Evolutionary conservation across 768 basidiomycete species (phyloP).

Genomic region (Antrodiella citrinella): DNA sequence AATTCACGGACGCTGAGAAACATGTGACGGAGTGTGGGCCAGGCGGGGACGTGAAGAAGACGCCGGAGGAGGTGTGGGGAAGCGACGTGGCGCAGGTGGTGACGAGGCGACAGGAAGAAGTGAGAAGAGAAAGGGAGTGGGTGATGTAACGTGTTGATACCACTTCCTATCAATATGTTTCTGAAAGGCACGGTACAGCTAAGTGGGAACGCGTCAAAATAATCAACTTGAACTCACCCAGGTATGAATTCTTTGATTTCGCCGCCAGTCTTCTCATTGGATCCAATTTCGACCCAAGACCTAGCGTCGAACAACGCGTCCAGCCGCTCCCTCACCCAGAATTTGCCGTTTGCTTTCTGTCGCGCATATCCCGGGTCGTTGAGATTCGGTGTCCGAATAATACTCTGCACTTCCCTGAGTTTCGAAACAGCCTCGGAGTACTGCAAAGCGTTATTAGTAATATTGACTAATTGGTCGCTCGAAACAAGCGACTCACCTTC

Average conservation of each 20-base stretch:
- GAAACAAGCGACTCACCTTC: slow-evolving; percentile 8
- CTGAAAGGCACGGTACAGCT: not conserved
- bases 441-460: not conserved
- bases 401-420: slow-evolving; percentile 1
- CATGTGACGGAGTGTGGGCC: slow-evolving; percentile 41
- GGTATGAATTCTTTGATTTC: slow-evolving; percentile 7
- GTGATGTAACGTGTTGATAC: too few species aligned
- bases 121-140: slow-evolving; percentile 49
- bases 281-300: slow-evolving; percentile 12
- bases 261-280: slow-evolving; percentile 8
- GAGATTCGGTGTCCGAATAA: slow-evolving; percentile 5
- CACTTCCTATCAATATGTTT: slow-evolving; percentile 12
- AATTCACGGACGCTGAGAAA: slow-evolving; percentile 61
- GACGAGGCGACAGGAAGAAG: slow-evolving; percentile 48
- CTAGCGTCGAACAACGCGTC: slow-evolving; percentile 8
- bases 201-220: not conserved
- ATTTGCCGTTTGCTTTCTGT: slow-evolving; percentile 12
- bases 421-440: slow-evolving; percentile 5
- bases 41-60: not conserved
- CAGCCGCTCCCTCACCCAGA: slow-evolving; percentile 13
- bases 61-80: slow-evolving; percentile 65
- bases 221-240: slow-evolving; percentile 2
- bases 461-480: not conserved
- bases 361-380: slow-evolving; percentile 8
- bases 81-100: slow-evolving; percentile 51